Percentiles rank a stretch among this genome's conserved stretches.
These are phyloP conservation scores for Fistulinella prunicolor DNA, from an alignment of 768 basidiomycete species.

Conservation along the genomic window DNA sequence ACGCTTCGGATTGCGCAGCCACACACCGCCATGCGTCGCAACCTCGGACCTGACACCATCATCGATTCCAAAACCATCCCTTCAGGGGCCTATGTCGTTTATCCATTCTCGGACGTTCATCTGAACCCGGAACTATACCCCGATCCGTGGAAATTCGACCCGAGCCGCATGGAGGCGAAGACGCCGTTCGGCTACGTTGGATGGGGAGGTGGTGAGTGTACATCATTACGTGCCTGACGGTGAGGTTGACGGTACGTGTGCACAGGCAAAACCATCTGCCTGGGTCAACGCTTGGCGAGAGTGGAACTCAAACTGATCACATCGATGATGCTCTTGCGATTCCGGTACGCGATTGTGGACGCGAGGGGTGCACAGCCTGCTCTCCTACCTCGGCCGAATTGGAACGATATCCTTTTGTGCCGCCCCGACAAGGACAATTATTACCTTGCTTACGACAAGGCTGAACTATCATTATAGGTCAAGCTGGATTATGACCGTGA, in stretches of 20 bases:
- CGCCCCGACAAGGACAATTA: slow-evolving; percentile 56
- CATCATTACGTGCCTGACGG: slow-evolving; percentile 18
- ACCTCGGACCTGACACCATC: slow-evolving; percentile 67
- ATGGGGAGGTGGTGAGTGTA: slow-evolving; percentile 73
- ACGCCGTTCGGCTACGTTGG: slow-evolving; percentile 64
- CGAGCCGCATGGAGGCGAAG: slow-evolving; percentile 47
- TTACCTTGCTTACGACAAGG: slow-evolving; percentile 45
- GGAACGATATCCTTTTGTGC: slow-evolving; percentile 75
- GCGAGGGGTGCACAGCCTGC: slow-evolving; percentile 42
- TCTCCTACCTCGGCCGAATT: slow-evolving; percentile 60
- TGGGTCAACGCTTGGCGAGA: slow-evolving; percentile 72
- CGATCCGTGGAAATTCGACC: slow-evolving; percentile 78
- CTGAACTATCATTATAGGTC: slow-evolving; percentile 20
- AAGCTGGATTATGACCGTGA: slow-evolving; percentile 22
- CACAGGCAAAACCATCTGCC: slow-evolving; percentile 65
- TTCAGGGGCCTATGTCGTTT: slow-evolving; percentile 71
- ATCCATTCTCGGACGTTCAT: slow-evolving; percentile 80
- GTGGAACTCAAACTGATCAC: slow-evolving; percentile 70
- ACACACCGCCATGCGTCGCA: slow-evolving; percentile 77
- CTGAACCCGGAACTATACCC: slow-evolving; percentile 69
- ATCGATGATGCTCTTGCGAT: slow-evolving; percentile 65
- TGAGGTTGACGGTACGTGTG: slow-evolving; percentile 8
- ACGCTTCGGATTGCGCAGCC: slow-evolving; percentile 78
- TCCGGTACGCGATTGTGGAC: slow-evolving; percentile 58
- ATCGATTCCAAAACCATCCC: slow-evolving; percentile 70